These are phyloP conservation scores for Wickerhamomyces sp. DNA, from an alignment of 1,139 yeast species.

Conservation along the genomic window DNA sequence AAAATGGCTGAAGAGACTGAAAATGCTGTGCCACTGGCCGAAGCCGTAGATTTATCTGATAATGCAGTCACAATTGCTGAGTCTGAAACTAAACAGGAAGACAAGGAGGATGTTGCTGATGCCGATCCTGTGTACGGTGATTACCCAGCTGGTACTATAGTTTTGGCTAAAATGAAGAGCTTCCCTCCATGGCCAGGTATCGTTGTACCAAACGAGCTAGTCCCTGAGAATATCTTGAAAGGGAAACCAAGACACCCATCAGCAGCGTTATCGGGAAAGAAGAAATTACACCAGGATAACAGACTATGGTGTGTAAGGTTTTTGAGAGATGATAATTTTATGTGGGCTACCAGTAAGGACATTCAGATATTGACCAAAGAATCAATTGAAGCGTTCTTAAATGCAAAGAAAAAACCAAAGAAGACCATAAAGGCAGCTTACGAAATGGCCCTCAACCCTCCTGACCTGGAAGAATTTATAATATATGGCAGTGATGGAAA, in stretches of 20 bases:
- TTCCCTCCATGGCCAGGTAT: conserved; percentile 84
- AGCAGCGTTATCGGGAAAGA: background rate
- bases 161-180: conserved; percentile 71
- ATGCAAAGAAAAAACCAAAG: conserved; percentile 26
- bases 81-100: background rate
- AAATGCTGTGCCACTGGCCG: background rate
- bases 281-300: conserved; percentile 11
- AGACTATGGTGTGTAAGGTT: conserved; percentile 44
- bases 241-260: conserved; percentile 40
- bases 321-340: conserved; percentile 62
- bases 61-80: no score
- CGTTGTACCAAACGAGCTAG: conserved; percentile 53
- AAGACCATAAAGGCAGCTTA: conserved; percentile 25
- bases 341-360: conserved; percentile 51
- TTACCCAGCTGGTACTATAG: conserved; percentile 35
- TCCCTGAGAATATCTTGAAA: conserved; percentile 49
- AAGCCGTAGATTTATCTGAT: no score
- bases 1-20: background rate
- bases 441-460: conserved; percentile 25
- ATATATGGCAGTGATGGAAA: conserved; percentile 26
- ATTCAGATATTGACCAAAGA: conserved; percentile 31
- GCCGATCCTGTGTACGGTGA: conserved; percentile 13
- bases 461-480: conserved; percentile 24
- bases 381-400: conserved; percentile 25
- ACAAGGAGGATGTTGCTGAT: background rate